Percentiles rank a stretch among this genome's conserved stretches.
Conservation (phyloP, 2,329 filamentous ascomycete genomes). For the Exophiala calicioides region DNA sequence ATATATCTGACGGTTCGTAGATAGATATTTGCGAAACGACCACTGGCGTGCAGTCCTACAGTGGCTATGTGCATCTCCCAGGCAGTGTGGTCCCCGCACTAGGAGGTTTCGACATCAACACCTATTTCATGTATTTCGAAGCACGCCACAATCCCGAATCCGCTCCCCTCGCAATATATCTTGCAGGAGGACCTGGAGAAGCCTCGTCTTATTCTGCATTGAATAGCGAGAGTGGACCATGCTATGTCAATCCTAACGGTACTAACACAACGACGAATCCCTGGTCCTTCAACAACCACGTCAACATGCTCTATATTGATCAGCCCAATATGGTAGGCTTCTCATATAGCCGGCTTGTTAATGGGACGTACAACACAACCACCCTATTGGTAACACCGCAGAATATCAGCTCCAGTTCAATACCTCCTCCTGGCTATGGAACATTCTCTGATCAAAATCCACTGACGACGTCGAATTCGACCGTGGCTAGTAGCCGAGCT, state of each 20-base stretch:
- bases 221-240: conserved; percentile 55
- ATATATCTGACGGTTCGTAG: not conserved
- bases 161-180: conserved; percentile 48
- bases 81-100: conserved; percentile 36
- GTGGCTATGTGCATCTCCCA: conserved; percentile 59
- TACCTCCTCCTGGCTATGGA: conserved; percentile 34
- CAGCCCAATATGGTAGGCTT: conserved; percentile 62
- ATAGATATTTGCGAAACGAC: conserved; percentile 58
- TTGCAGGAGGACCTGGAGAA: conserved; percentile 49
- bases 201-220: conserved; percentile 57
- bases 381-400: conserved; percentile 24
- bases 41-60: conserved; percentile 57
- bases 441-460: conserved; percentile 51
- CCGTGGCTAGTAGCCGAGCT: conserved; percentile 48
- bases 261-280: conserved; percentile 56
- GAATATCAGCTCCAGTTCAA: conserved; percentile 29
- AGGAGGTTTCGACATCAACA: conserved; percentile 61
- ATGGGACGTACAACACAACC: conserved; percentile 40
- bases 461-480: conserved; percentile 36
- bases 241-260: conserved; percentile 53
- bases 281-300: conserved; percentile 63
- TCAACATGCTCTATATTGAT: conserved; percentile 62
- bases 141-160: conserved; percentile 46
- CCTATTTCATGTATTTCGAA: conserved; percentile 55
- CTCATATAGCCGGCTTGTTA: conserved; percentile 50